phyloP scores from a whole-genome alignment of 2,329 filamentous ascomycete genomes.

The Dendryphion nanum region DNA sequence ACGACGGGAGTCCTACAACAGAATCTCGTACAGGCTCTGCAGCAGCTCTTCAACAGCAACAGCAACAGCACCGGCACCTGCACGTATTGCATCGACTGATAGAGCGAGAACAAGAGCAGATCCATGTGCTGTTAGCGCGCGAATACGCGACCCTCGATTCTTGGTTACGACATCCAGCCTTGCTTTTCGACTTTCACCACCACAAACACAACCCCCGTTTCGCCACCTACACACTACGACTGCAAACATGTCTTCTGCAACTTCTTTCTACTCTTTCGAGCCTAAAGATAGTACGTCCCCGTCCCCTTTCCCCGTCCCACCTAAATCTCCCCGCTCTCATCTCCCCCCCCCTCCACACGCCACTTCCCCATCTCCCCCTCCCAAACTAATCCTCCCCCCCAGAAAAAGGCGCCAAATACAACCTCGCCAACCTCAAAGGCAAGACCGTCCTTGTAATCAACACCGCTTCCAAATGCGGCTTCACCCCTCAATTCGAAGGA shows the following conservation, averaged over 20 bases:
- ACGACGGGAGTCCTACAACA: not conserved
- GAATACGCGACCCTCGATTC: no score
- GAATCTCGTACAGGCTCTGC: not conserved
- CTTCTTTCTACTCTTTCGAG: conserved; percentile 80
- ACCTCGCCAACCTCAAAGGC: conserved; percentile 71
- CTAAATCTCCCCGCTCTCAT: not conserved
- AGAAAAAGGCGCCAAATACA: conserved; percentile 73
- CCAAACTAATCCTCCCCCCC: conserved; percentile 16
- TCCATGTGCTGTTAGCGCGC: no score
- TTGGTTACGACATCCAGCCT: no score
- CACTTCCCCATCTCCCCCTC: conserved; percentile 10
- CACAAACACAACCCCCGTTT: no score
- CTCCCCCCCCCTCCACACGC: conserved; percentile 1
- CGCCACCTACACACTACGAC: not conserved
- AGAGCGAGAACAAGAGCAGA: no score
- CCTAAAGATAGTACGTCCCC: conserved; percentile 71
- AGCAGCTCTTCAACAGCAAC: no score
- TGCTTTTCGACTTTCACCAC: no score
- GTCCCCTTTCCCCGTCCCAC: not conserved
- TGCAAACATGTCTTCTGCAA: conserved; percentile 64
- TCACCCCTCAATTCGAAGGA: conserved; percentile 91
- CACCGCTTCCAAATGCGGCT: conserved; percentile 97
- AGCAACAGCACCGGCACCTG: no score
- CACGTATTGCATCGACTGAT: no score
- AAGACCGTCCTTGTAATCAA: conserved; percentile 97